Percentiles rank a stretch among this genome's conserved stretches.
Conservation (phyloP, 306 rosid species). For the Vachellia pachyceras region DNA sequence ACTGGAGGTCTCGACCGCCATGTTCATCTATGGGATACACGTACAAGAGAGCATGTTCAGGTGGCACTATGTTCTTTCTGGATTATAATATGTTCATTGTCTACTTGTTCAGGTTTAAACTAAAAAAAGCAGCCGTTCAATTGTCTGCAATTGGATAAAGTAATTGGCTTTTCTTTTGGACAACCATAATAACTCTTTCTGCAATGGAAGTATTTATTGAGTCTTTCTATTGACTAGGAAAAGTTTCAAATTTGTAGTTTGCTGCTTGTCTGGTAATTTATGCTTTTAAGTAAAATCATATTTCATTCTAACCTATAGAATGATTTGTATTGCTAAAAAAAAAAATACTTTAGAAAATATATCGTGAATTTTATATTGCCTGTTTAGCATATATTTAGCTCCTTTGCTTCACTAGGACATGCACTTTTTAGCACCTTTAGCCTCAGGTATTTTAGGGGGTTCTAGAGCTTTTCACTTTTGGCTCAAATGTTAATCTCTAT, state of each 20-base stretch:
- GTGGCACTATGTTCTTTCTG: slow-evolving; percentile 42
- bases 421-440: background rate
- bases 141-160: background rate
- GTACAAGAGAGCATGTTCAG: slow-evolving; percentile 89
- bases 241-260: background rate
- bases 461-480: background rate
- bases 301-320: background rate
- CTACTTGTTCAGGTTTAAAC: background rate
- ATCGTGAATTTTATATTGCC: background rate
- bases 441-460: background rate
- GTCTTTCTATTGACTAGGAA: background rate
- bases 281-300: background rate
- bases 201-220: background rate
- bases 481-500: background rate
- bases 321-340: background rate
- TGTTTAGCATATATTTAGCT: background rate
- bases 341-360: background rate
- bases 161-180: no score
- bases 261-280: background rate
- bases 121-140: background rate
- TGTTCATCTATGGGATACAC: slow-evolving; percentile 94
- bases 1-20: slow-evolving; percentile 94
- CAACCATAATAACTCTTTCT: background rate
- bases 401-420: background rate
- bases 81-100: background rate